Base-by-base conservation (phyloP, 192 early-diverging fungal species). In the Glomus cerebriforme region DNA sequence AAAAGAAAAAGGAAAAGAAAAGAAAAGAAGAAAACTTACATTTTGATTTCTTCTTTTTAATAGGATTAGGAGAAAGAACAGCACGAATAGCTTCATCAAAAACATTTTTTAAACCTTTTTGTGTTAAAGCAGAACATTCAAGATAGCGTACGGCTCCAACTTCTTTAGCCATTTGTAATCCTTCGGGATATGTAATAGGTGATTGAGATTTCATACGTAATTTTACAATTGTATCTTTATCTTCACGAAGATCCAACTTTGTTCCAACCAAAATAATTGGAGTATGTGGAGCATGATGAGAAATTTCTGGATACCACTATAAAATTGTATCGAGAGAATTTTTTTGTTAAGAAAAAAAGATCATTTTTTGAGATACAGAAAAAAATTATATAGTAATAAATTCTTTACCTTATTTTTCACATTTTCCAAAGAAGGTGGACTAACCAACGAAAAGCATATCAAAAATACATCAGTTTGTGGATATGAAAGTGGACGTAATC, bases 391-490 rank as follows among this genome's bases (percentile, higher is more conserved):
- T 22, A 5, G 5, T 12, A 7, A n/a, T 34, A 45, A 15, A 24
- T 2, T 17, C 24, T 12, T 75, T 87, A 94, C 94, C 91, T 99
- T 99, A 83, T 95, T 92, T 85, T 93, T 89, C 73, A 98, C 96
- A 86, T 99, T 99, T 86, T 99, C 97, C 81, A 95, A 99, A 37
- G 95, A 96, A 58, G 96, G 93, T 79, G 96, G 97, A 73, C 92
- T 94, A 79, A 98, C 96, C 63, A 99, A 85, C 63, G 97, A 99
- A 83, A 99, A 99, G 88, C 97, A 99, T 81, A 99, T 92, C 78
- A 99, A 88, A 87, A 99, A 99, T n/a, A 99, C 96, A 84, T 99
- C 97, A 4, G 97, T 99, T 81, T 99, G 97, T 59, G 97, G 97
- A 87, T 99, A 99, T 70, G 96, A 97, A 59, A 99, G 89, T 8